A percentile compares a stretch with the other conserved stretches of the same genome.
Evolutionary conservation across 106 monocot genomes (phyloP).

Genomic region (Agapanthus africanus): DNA sequence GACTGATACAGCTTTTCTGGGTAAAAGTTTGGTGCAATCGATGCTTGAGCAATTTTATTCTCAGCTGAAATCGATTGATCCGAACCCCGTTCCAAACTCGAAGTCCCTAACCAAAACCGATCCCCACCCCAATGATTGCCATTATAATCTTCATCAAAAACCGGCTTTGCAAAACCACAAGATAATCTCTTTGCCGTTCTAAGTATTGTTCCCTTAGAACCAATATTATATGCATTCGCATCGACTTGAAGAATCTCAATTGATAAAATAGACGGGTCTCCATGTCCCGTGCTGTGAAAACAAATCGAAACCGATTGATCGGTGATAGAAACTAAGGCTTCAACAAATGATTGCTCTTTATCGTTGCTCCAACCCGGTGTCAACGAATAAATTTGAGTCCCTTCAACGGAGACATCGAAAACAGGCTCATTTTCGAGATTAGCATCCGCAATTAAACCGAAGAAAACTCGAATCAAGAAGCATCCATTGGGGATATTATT

Average conservation of each 20-base stretch:
- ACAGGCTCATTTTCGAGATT: conserved; percentile 66
- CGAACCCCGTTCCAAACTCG: conserved; percentile 45
- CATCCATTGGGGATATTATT: conserved; percentile 59
- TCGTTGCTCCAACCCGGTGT: conserved; percentile 64
- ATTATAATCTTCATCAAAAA: conserved; percentile 83
- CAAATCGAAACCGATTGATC: conserved; percentile 49
- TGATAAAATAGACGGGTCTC: conserved; percentile 87
- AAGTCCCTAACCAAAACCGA: conserved; percentile 67
- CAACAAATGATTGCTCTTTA: conserved; percentile 81
- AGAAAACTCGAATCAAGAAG: conserved; percentile 69
- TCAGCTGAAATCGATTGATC: conserved; percentile 74
- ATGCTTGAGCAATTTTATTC: conserved; percentile 45
- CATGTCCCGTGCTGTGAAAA: conserved; percentile 94
- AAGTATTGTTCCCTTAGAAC: conserved; percentile 46
- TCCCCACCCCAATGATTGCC: conserved; percentile 89
- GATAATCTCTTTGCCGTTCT: conserved; percentile 73
- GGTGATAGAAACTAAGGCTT: conserved; percentile 60
- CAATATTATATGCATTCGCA: conserved; percentile 58
- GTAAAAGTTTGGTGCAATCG: conserved; percentile 71
- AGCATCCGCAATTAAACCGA: conserved; percentile 52
- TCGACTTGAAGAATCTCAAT: conserved; percentile 86
- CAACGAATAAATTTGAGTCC: conserved; percentile 84
- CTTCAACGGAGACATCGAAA: conserved; percentile 85
- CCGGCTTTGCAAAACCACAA: conserved; percentile 62
- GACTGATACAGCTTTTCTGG: conserved; percentile 73